phyloP scores from a whole-genome alignment of 768 basidiomycete genomes.

The Russula virescens region DNA sequence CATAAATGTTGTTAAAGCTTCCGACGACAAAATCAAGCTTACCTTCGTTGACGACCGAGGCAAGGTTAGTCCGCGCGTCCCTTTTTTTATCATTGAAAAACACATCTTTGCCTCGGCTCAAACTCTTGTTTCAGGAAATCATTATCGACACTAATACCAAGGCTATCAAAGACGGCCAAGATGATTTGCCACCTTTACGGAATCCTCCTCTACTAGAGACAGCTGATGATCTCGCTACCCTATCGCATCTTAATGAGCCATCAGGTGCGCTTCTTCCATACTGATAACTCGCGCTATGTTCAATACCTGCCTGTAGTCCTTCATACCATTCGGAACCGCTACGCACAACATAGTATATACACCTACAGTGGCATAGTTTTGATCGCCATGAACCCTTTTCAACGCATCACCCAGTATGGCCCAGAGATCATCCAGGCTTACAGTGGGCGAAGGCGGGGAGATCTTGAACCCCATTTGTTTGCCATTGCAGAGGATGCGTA shows the following conservation, averaged over 20 bases:
- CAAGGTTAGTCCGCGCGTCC: constrained; percentile 50
- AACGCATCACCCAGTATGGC: constrained; percentile 94
- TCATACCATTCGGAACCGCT: constrained; percentile 95
- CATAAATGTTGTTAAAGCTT: constrained; percentile 51
- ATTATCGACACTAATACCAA: constrained; percentile 71
- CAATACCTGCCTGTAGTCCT: constrained; percentile 51
- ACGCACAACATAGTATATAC: constrained; percentile 95
- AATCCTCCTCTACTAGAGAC: constrained; percentile 96
- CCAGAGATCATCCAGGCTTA: constrained; percentile 98
- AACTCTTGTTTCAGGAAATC: constrained; percentile 51
- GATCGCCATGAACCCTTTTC: constrained; percentile 98
- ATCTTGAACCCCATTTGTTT: constrained; percentile 95
- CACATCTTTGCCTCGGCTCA: neutral
- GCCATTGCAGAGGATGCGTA: constrained; percentile 99
- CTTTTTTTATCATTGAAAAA: constrained; percentile 4
- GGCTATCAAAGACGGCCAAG: constrained; percentile 74
- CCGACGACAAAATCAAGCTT: constrained; percentile 75
- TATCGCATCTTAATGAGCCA: constrained; percentile 97
- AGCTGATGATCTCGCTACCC: constrained; percentile 94
- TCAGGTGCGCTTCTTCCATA: constrained; percentile 53
- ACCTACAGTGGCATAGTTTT: constrained; percentile 99
- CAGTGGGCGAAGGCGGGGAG: constrained; percentile 84
- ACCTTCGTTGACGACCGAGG: constrained; percentile 86
- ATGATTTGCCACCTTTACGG: constrained; percentile 83
- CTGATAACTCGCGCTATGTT: neutral